A percentile compares a stretch with the other conserved stretches of the same genome.
phyloP scores from a whole-genome alignment of 2,329 filamentous ascomycete genomes.

The Aureobasidium musti region DNA sequence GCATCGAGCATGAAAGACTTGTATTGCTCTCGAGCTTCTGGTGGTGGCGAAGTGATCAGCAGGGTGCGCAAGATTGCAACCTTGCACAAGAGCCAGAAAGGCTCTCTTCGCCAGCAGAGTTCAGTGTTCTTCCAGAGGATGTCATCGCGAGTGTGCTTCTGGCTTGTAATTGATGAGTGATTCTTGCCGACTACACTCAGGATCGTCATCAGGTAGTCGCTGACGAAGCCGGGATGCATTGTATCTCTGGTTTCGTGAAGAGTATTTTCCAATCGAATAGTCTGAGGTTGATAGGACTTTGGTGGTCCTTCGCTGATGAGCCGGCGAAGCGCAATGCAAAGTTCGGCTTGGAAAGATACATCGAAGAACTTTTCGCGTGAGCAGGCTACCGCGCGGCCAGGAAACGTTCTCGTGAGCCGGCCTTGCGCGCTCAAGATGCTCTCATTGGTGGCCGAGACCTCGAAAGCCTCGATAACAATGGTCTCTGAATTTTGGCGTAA shows the following conservation, averaged over 20 bases:
- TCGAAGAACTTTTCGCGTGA: constrained; percentile 46
- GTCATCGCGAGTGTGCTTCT: constrained; percentile 66
- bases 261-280: constrained; percentile 53
- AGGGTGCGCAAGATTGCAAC: constrained; percentile 60
- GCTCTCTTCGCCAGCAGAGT: constrained; percentile 63
- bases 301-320: background rate
- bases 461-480: constrained; percentile 62
- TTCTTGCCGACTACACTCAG: constrained; percentile 57
- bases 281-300: constrained; percentile 33
- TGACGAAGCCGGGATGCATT: constrained; percentile 58
- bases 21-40: background rate
- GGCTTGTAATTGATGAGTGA: constrained; percentile 44
- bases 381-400: constrained; percentile 55
- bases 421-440: constrained; percentile 55
- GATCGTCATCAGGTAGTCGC: constrained; percentile 61
- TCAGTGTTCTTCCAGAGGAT: constrained; percentile 36
- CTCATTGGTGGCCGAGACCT: constrained; percentile 58
- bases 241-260: constrained; percentile 61
- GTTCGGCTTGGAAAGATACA: constrained; percentile 28
- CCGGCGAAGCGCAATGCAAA: background rate
- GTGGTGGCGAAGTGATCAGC: constrained; percentile 34
- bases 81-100: constrained; percentile 64
- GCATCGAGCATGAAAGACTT: constrained; percentile 44
- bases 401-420: constrained; percentile 62
- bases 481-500: constrained; percentile 27